Percentiles rank a stretch among this genome's conserved stretches.
phyloP scores from a whole-genome alignment of 352 stramenopile genomes.

The Globisporangium uncinulatum region DNA sequence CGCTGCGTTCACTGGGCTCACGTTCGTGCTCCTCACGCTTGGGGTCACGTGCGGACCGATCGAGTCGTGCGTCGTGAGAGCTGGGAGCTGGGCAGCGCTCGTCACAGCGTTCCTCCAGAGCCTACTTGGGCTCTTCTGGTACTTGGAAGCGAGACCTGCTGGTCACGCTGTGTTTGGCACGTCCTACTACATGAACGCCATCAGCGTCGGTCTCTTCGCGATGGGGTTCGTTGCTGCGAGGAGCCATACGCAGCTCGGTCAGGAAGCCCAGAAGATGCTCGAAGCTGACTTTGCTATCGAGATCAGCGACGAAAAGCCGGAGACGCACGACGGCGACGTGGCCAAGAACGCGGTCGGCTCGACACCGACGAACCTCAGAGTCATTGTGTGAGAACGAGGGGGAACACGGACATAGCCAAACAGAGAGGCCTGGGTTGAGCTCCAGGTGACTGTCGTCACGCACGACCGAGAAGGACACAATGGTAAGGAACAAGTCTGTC shows the following conservation, averaged over 20 bases:
- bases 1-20: conserved; percentile 15
- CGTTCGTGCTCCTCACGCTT: conserved; percentile 25
- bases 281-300: conserved; percentile 24
- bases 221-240: conserved; percentile 24
- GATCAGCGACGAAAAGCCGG: conserved; percentile 21
- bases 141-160: conserved; percentile 25
- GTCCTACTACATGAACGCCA: conserved; percentile 43
- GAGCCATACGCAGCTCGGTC: conserved; percentile 34
- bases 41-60: conserved; percentile 40
- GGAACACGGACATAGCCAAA: too few species aligned
- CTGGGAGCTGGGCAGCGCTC: conserved; percentile 21
- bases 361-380: background rate
- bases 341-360: background rate
- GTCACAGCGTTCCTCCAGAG: conserved; percentile 21
- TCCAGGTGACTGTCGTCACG: background rate
- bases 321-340: conserved; percentile 23
- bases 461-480: too few species aligned
- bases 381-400: too few species aligned
- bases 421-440: background rate
- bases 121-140: conserved; percentile 33
- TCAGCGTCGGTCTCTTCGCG: conserved; percentile 23
- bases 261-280: conserved; percentile 24
- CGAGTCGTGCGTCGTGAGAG: conserved; percentile 30
- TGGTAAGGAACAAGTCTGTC: too few species aligned
- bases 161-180: conserved; percentile 27